A percentile compares a stretch with the other conserved stretches of the same genome.
These are phyloP conservation scores for Amanita polypyramis DNA, from an alignment of 768 basidiomycete genomes.

Conservation along the genomic window DNA sequence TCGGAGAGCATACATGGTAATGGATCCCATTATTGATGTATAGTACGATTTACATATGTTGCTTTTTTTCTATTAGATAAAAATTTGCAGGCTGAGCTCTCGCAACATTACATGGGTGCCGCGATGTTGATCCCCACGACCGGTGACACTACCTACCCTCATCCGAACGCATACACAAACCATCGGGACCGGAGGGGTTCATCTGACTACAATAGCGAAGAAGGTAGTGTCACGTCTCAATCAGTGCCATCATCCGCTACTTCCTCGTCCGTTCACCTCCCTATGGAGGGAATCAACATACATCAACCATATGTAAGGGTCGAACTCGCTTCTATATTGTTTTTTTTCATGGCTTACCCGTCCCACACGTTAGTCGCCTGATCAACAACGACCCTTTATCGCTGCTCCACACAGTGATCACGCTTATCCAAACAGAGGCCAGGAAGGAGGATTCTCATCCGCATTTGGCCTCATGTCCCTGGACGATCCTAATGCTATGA, in stretches of 20 bases:
- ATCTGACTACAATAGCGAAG: slow-evolving; percentile 33
- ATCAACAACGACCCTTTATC: neutral
- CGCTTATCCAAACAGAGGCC: slow-evolving; percentile 10
- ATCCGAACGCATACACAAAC: slow-evolving; percentile 5
- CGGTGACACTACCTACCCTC: neutral
- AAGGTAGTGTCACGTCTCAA: slow-evolving; percentile 29
- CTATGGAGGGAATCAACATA: slow-evolving; percentile 15
- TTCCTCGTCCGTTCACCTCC: slow-evolving; percentile 43
- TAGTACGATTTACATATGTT: slow-evolving; percentile 16
- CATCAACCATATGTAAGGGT: slow-evolving; percentile 5
- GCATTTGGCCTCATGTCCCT: slow-evolving; percentile 72
- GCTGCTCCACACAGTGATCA: slow-evolving; percentile 2
- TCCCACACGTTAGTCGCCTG: neutral
- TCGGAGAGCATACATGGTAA: slow-evolving; percentile 10
- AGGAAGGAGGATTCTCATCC: slow-evolving; percentile 38
- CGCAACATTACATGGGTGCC: slow-evolving; percentile 8
- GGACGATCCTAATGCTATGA: slow-evolving; percentile 61
- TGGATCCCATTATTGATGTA: slow-evolving; percentile 6
- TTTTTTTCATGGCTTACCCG: slow-evolving; percentile 20
- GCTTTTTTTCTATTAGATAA: slow-evolving; percentile 12
- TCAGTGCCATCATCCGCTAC: slow-evolving; percentile 44
- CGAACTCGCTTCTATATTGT: slow-evolving; percentile 11
- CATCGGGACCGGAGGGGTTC: slow-evolving; percentile 21
- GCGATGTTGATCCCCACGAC: neutral
- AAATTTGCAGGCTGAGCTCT: slow-evolving; percentile 7